Evolutionary conservation across 768 basidiomycete species (phyloP), one percentile per base, ranked within the genome.

Genomic region (Lepiota brunneoincarnata): DNA sequence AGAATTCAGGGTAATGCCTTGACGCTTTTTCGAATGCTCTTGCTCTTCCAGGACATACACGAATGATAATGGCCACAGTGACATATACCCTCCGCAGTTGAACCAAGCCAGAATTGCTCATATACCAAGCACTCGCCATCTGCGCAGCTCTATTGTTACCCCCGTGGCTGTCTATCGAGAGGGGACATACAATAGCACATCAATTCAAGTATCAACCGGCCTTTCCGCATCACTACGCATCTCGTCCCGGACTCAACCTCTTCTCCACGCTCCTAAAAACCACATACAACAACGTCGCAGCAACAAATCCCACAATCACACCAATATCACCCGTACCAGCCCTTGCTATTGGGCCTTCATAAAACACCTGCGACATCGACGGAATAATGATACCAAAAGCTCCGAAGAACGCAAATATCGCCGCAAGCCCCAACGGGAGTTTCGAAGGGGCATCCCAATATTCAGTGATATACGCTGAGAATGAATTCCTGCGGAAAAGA

Each of bases 301-400:
- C 67, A 4, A 68, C 64, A 49, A 85, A 80, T 0, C 85, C 85
- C 14, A 83, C 67, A 55, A 87, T 74, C 36, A 91, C 78, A 2
- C 86, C 89, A 49, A 91, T 82, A 65, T 91, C 89, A 2, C 89
- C 89, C 10, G 84, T 75, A 6, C 71, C 72, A 6, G 62, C 69
- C 34, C 63, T 59, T 2, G 87, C 88, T 17, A 91, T 82, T 0
- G 87, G 88, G 0, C 89, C 89, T 2, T 70, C 67, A 62, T 81
- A 91, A 81, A 83, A 90, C 12, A 73, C 79, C 61, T 92, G 87
- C 54, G 79, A 71, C 82, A 91, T 91, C 46, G 74, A 81, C 4
- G 86, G 82, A 4, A 90, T 70, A 20, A 84, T 69, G 18, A 89
- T 71, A 6, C 69, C 80, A 50, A 83, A 82, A 2, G 82, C 72